A percentile compares a stretch with the other conserved stretches of the same genome.
Conservation (phyloP, 495 filamentous ascomycete species). For the Xylaria scruposa region DNA sequence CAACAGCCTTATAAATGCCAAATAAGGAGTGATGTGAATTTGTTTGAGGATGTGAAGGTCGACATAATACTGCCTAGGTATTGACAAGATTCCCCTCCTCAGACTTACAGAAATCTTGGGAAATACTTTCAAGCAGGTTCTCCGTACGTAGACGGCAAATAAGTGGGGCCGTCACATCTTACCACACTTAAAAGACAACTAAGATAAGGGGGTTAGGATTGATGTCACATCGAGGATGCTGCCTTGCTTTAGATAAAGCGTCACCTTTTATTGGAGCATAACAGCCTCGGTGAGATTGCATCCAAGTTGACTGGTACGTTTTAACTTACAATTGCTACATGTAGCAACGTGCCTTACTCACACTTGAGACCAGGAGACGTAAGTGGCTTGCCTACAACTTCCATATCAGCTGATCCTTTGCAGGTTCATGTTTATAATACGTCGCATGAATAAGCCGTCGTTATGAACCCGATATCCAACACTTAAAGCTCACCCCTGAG, state of each 20-base stretch:
- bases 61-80: background rate
- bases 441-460: background rate
- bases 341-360: background rate
- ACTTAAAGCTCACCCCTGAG: background rate
- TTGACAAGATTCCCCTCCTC: background rate
- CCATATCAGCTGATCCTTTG: background rate
- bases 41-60: background rate
- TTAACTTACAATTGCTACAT: background rate
- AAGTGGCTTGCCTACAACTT: background rate
- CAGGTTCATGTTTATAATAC: background rate
- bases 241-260: background rate
- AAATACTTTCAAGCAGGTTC: background rate
- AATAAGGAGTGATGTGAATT: background rate
- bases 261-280: background rate
- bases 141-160: background rate
- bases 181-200: background rate
- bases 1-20: slow-evolving; percentile 12
- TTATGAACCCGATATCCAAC: background rate
- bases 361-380: background rate
- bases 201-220: slow-evolving; percentile 3
- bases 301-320: background rate
- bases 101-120: background rate
- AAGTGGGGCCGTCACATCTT: background rate
- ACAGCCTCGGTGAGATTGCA: too few relatives aligned
- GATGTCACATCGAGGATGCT: background rate